Evolutionary conservation across 345 rosid genomes (phyloP).

Genomic region (Salix purpurea): DNA sequence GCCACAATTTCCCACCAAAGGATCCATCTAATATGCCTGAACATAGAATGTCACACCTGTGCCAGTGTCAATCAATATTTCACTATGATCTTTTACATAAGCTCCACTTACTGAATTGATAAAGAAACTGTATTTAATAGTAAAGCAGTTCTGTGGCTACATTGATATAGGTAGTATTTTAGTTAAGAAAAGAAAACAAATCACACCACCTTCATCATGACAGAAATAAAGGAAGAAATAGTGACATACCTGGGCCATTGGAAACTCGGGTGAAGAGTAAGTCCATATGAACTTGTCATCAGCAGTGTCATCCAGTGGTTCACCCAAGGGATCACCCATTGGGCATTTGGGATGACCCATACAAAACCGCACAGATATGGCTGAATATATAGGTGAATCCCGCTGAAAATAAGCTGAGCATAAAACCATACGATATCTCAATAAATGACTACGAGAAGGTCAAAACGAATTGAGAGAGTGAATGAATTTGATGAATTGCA

Average conservation of each 20-base stretch:
- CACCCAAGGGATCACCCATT: conserved; percentile 19
- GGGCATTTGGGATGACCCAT: conserved; percentile 52
- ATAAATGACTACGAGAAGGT: conserved; percentile 5
- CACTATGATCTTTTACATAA: neutral
- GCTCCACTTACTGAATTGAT: neutral
- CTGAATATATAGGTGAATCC: conserved; percentile 74
- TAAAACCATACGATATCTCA: conserved; percentile 11
- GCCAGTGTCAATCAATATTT: neutral
- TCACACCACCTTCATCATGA: neutral
- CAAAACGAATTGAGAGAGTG: neutral
- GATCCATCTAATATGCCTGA: neutral
- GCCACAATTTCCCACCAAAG: neutral
- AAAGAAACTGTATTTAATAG: neutral
- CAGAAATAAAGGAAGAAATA: neutral
- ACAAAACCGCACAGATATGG: conserved; percentile 63
- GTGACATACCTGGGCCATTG: conserved; percentile 83
- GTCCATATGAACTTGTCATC: conserved; percentile 61
- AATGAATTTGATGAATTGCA: neutral
- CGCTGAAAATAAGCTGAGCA: conserved; percentile 69
- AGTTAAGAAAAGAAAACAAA: neutral
- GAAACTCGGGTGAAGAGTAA: conserved; percentile 77
- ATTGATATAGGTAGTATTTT: neutral
- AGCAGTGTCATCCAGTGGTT: conserved; percentile 23
- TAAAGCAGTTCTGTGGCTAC: neutral
- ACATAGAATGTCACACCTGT: neutral